Evolutionary conservation across 352 stramenopile species (phyloP), one percentile per base, ranked within the genome.

Genomic region (Elongisporangium prolatum): DNA sequence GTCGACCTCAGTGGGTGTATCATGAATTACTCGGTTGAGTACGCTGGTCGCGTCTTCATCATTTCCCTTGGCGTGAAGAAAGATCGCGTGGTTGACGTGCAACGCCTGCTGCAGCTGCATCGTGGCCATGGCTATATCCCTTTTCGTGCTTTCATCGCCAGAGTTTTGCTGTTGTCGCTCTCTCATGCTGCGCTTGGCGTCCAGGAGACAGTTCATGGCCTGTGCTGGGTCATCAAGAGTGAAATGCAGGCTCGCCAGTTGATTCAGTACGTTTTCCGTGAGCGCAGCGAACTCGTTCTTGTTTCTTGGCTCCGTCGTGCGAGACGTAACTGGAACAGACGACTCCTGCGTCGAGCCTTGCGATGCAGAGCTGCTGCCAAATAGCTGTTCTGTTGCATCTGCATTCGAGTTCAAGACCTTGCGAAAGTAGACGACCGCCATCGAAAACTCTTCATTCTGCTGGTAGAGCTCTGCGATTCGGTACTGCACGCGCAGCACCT

Each of bases 51-150:
- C 72, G 24, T 82, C 73, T 1, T 67, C 62, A 4, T 62, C 20
- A 18, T 61, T 62, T 13, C 69, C 71, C 54, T 80, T 68, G 0
- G 71, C 50, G 16, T 76, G 67, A 7, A 88, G 61, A 20, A 85
- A 67, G 9, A 77, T 50, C 14, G 71, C 69, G 50, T 85, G 80
- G 57, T 88, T 85, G 5, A 51, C 74, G 2, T 62, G 63, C 48
- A 85, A 16, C 0, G 51, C 22, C 17, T 71, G 63, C n/a, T 84
- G 65, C 17, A 78, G 28, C 18, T 48, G 52, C 24, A 44, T 28
- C 11, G 17, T 21, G 10, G 21, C 48, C 22, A 54, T 17, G 7
- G 54, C 17, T 20, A 48, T 20, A 17, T 44, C 44, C 44, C 21
- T 6, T 4, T 38, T 52, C 40, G 25, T 40, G 22, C n/a, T 47